A percentile compares a stretch with the other conserved stretches of the same genome.
Evolutionary conservation across 2,329 filamentous ascomycete genomes (phyloP).

Genomic region (Grosmannia penicillata): DNA sequence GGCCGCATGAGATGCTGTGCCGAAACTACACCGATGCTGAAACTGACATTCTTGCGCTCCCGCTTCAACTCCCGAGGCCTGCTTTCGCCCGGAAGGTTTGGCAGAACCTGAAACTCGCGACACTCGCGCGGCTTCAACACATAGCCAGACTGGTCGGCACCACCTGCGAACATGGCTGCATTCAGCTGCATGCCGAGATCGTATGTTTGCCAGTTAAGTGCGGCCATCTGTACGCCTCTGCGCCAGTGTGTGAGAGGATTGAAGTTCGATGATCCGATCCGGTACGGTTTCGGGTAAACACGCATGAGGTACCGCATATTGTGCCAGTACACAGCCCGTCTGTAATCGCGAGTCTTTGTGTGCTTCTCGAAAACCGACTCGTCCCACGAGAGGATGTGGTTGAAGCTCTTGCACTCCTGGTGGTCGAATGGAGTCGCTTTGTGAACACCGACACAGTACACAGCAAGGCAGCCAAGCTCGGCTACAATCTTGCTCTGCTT

Average conservation of each 20-base stretch:
- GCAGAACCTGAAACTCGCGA: slow-evolving; percentile 51
- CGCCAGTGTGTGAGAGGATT: slow-evolving; percentile 91
- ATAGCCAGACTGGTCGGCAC: slow-evolving; percentile 76
- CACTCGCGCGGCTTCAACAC: slow-evolving; percentile 84
- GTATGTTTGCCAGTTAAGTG: slow-evolving; percentile 96
- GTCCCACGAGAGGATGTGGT: slow-evolving; percentile 92
- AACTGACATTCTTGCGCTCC: slow-evolving; percentile 68
- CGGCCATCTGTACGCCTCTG: slow-evolving; percentile 92
- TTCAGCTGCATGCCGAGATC: slow-evolving; percentile 93
- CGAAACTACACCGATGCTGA: slow-evolving; percentile 79
- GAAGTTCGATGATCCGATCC: slow-evolving; percentile 83
- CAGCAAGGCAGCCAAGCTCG: slow-evolving; percentile 69
- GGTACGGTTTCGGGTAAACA: slow-evolving; percentile 74
- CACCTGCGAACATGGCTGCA: slow-evolving; percentile 91
- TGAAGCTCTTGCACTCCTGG: slow-evolving; percentile 68
- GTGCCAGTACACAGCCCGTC: slow-evolving; percentile 69
- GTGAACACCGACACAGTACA: slow-evolving; percentile 51
- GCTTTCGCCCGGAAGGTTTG: slow-evolving; percentile 31
- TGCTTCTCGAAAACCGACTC: slow-evolving; percentile 77
- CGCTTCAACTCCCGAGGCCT: slow-evolving; percentile 43
- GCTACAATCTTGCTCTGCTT: slow-evolving; percentile 75
- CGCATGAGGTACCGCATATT: slow-evolving; percentile 87
- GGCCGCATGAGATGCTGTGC: slow-evolving; percentile 85
- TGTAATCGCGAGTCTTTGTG: slow-evolving; percentile 60
- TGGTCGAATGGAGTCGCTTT: slow-evolving; percentile 74